Evolutionary conservation across 495 filamentous ascomycete genomes (phyloP).

Genomic region (Podospora didyma): DNA sequence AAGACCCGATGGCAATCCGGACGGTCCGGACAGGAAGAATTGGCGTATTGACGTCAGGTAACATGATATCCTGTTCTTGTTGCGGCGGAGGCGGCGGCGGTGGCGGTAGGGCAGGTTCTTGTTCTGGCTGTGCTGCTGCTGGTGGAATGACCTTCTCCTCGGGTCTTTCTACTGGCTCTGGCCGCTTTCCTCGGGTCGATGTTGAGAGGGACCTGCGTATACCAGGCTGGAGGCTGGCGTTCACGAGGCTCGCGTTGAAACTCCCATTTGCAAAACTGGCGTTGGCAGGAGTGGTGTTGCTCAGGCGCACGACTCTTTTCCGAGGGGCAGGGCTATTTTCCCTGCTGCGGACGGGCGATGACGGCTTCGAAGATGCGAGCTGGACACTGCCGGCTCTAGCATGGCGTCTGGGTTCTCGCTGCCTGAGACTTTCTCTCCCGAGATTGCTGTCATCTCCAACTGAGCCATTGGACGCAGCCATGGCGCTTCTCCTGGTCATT

Average conservation of each 20-base stretch:
- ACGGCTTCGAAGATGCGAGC: conserved; percentile 27
- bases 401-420: conserved; percentile 31
- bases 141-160: conserved; percentile 24
- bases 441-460: conserved; percentile 18
- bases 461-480: conserved; percentile 27
- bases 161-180: conserved; percentile 31
- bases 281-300: conserved; percentile 33
- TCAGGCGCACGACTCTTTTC: conserved; percentile 58
- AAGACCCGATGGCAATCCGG: conserved; percentile 50
- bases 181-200: conserved; percentile 32
- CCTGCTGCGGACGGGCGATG: conserved; percentile 32
- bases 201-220: conserved; percentile 35
- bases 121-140: conserved; percentile 20
- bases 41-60: conserved; percentile 60
- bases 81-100: not conserved
- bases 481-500: conserved; percentile 39
- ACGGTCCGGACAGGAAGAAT: conserved; percentile 60
- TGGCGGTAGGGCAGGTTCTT: no score
- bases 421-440: conserved; percentile 8
- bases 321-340: conserved; percentile 37
- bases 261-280: not conserved
- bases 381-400: conserved; percentile 38
- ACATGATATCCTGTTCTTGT: not conserved
- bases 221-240: conserved; percentile 25
- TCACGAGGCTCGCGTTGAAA: conserved; percentile 2